A percentile compares a stretch with the other conserved stretches of the same genome.
Evolutionary conservation across 192 early-diverging fungal species (phyloP).

Genomic region (Pilaira anomala): DNA sequence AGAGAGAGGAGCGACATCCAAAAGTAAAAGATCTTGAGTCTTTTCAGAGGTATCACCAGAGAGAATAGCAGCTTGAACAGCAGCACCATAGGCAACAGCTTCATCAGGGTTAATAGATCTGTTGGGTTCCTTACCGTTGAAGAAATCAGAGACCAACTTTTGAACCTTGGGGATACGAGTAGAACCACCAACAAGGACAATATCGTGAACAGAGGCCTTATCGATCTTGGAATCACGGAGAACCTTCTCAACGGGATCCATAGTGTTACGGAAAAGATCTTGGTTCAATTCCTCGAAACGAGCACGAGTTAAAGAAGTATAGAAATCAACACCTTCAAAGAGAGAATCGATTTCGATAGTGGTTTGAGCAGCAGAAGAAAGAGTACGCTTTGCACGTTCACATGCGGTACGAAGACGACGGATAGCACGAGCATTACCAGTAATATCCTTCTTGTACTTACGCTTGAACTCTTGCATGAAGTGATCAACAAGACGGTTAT

Average conservation of each 20-base stretch:
- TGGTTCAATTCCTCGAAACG: conserved; percentile 98
- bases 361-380: conserved; percentile 90
- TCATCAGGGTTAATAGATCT: conserved; percentile 98
- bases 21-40: conserved; percentile 88
- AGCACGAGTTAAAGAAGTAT: conserved; percentile 95
- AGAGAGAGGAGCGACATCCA: conserved; percentile 93
- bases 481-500: conserved; percentile 95
- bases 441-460: conserved; percentile 92
- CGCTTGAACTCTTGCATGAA: conserved; percentile 95
- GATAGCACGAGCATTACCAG: conserved; percentile 83
- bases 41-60: conserved; percentile 92
- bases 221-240: conserved; percentile 93
- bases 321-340: conserved; percentile 95
- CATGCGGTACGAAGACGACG: conserved; percentile 94
- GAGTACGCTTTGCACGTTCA: conserved; percentile 95
- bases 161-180: conserved; percentile 99
- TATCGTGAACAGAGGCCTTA: conserved; percentile 85
- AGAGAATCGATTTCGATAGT: conserved; percentile 95
- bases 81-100: conserved; percentile 96
- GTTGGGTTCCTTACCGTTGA: conserved; percentile 94
- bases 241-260: conserved; percentile 94
- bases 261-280: conserved; percentile 90
- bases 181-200: conserved; percentile 96
- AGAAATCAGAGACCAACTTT: conserved; percentile 95
- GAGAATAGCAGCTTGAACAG: conserved; percentile 94